Percentiles rank a stretch among this genome's conserved stretches.
Evolutionary conservation across 805 yeast genomes (phyloP).

Genomic region (Candida loeiensis): DNA sequence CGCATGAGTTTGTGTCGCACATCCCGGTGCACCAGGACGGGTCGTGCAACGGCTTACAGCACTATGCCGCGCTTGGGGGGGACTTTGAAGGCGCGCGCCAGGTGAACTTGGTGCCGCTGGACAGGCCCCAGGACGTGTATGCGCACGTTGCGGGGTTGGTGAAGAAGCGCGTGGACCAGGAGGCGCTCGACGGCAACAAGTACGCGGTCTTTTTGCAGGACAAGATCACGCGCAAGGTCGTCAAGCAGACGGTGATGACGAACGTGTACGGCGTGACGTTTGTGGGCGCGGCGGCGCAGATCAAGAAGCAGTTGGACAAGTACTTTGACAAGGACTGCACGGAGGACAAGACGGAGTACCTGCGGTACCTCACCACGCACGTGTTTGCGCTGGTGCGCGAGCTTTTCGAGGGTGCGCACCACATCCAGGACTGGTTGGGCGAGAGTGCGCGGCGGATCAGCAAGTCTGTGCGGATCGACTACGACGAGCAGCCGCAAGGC

Average conservation of each 20-base stretch:
- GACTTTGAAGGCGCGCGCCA: slow-evolving; percentile 79
- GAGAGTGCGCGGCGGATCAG: slow-evolving; percentile 78
- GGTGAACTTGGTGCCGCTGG: slow-evolving; percentile 69
- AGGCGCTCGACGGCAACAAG: slow-evolving; percentile 51
- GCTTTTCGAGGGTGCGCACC: slow-evolving; percentile 86
- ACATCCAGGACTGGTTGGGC: slow-evolving; percentile 95
- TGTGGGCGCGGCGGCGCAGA: slow-evolving; percentile 89
- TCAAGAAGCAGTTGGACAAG: slow-evolving; percentile 69
- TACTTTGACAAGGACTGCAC: slow-evolving; percentile 46
- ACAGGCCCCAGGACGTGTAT: slow-evolving; percentile 75
- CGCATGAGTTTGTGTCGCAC: slow-evolving; percentile 61
- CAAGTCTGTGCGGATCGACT: slow-evolving; percentile 68
- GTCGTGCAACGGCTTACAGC: slow-evolving; percentile 82
- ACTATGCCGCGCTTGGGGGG: slow-evolving; percentile 85
- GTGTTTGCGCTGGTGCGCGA: slow-evolving; percentile 84
- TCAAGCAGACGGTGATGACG: slow-evolving; percentile 97
- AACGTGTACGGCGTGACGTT: slow-evolving; percentile 96
- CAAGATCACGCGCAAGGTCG: slow-evolving; percentile 77
- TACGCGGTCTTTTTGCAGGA: slow-evolving; percentile 55
- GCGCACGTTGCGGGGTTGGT: slow-evolving; percentile 66
- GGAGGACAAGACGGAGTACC: slow-evolving; percentile 39
- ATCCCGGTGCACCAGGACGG: slow-evolving; percentile 87
- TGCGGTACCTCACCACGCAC: slow-evolving; percentile 64
- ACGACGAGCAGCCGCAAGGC: slow-evolving; percentile 29
- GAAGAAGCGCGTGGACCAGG: slow-evolving; percentile 49